Evolutionary conservation across 2,329 filamentous ascomycete genomes (phyloP).

Genomic region (Penicillium paneum): DNA sequence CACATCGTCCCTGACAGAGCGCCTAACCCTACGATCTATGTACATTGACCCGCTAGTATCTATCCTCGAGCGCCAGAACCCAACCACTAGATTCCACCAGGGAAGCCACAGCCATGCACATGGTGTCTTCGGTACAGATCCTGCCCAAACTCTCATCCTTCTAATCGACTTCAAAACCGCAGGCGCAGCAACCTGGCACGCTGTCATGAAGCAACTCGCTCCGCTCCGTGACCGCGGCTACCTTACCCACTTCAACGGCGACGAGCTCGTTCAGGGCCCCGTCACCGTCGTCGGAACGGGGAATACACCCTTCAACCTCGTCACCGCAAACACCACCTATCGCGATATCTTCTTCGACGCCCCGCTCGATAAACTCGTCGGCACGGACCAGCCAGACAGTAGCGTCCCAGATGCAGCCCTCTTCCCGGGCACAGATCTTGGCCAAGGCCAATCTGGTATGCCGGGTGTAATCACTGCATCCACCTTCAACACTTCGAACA

Average conservation of each 20-base stretch:
- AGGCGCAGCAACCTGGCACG: conserved; percentile 37
- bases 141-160: conserved; percentile 50
- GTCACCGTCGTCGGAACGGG: conserved; percentile 55
- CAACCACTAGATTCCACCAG: conserved; percentile 37
- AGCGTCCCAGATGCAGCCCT: not conserved
- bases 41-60: conserved; percentile 53
- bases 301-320: conserved; percentile 50
- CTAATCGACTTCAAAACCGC: conserved; percentile 53
- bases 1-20: conserved; percentile 44
- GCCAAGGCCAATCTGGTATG: conserved; percentile 49
- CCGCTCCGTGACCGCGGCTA: conserved; percentile 50
- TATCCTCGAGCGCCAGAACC: conserved; percentile 52
- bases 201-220: conserved; percentile 43
- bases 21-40: conserved; percentile 50
- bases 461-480: conserved; percentile 36
- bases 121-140: conserved; percentile 52
- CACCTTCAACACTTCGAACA: conserved; percentile 50
- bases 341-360: conserved; percentile 58
- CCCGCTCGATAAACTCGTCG: conserved; percentile 44
- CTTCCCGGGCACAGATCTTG: conserved; percentile 18
- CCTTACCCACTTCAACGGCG: conserved; percentile 52
- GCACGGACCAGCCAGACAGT: conserved; percentile 2
- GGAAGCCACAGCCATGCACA: conserved; percentile 31
- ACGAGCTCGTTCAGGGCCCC: conserved; percentile 41
- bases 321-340: conserved; percentile 48